Conservation (phyloP, 2,329 filamentous ascomycete genomes). For the Alternaria gaisen region DNA sequence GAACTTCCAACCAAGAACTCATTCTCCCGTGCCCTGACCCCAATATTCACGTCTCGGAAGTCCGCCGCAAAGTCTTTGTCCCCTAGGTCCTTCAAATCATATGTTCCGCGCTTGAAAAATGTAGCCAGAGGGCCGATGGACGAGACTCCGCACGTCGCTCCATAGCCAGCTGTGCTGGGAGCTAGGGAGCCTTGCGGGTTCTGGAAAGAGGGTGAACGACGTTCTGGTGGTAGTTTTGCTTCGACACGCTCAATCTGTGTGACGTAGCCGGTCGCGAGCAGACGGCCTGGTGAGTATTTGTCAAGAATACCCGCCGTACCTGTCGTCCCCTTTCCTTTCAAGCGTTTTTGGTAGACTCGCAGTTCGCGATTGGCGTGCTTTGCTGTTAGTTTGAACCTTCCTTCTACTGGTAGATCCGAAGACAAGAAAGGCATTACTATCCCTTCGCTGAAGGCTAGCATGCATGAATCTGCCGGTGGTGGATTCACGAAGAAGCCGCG, state of each 20-base stretch:
- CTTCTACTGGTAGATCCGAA: conserved; percentile 46
- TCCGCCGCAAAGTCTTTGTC: conserved; percentile 52
- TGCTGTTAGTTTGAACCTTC: conserved; percentile 52
- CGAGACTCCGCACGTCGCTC: conserved; percentile 57
- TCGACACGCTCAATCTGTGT: conserved; percentile 51
- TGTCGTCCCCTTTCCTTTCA: conserved; percentile 26
- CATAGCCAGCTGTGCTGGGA: conserved; percentile 38
- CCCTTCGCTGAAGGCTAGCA: conserved; percentile 59
- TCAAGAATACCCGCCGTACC: conserved; percentile 38
- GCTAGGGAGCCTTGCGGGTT: conserved; percentile 53
- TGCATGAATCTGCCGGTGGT: conserved; percentile 54
- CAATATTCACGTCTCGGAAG: conserved; percentile 48
- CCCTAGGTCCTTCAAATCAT: conserved; percentile 36
- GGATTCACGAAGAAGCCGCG: conserved; percentile 54
- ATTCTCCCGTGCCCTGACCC: conserved; percentile 56
- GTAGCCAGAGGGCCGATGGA: conserved; percentile 52
- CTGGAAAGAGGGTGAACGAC: conserved; percentile 23
- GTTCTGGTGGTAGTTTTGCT: conserved; percentile 43
- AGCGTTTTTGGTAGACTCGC: conserved; percentile 56
- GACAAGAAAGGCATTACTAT: conserved; percentile 56
- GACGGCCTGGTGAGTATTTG: conserved; percentile 48
- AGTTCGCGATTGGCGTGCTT: conserved; percentile 55
- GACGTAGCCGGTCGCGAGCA: conserved; percentile 57
- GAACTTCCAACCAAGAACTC: conserved; percentile 58
- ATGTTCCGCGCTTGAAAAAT: conserved; percentile 43